Percentiles rank a stretch among this genome's conserved stretches.
Conservation (phyloP, 139 green algal species). For the Tetraselmis striata region DNA sequence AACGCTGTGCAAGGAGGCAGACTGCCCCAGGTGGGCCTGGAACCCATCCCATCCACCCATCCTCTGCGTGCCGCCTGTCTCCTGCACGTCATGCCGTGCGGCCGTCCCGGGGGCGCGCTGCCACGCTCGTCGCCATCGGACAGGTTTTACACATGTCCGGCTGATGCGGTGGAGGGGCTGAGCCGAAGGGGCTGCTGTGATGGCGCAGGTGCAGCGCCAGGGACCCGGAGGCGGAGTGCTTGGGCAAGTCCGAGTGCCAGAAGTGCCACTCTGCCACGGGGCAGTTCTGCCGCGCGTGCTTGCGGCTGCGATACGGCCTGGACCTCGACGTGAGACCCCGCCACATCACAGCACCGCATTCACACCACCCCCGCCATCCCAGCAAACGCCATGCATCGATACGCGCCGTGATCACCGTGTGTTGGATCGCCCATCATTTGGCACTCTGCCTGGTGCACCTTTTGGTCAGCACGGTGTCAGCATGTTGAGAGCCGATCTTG, state of each 20-base stretch:
- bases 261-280: slow-evolving; percentile 39
- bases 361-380: too few species aligned
- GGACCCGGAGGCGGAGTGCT: slow-evolving; percentile 28
- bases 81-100: not conserved
- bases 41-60: not conserved
- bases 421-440: too few species aligned
- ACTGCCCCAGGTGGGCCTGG: slow-evolving; percentile 48
- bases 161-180: too few species aligned
- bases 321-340: slow-evolving; percentile 39
- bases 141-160: not conserved
- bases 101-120: not conserved
- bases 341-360: too few species aligned
- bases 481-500: too few species aligned
- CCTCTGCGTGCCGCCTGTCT: not conserved
- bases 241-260: slow-evolving; percentile 61
- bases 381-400: too few species aligned
- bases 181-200: too few species aligned
- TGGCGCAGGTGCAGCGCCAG: not conserved
- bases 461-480: too few species aligned
- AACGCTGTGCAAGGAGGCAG: slow-evolving; percentile 62
- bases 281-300: slow-evolving; percentile 62
- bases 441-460: slow-evolving; percentile 41
- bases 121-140: not conserved
- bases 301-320: slow-evolving; percentile 53
- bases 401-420: too few species aligned